Percentiles rank a stretch among this genome's conserved stretches.
phyloP scores from a whole-genome alignment of 2,329 filamentous ascomycete species.

The Cladosporium sp. region DNA sequence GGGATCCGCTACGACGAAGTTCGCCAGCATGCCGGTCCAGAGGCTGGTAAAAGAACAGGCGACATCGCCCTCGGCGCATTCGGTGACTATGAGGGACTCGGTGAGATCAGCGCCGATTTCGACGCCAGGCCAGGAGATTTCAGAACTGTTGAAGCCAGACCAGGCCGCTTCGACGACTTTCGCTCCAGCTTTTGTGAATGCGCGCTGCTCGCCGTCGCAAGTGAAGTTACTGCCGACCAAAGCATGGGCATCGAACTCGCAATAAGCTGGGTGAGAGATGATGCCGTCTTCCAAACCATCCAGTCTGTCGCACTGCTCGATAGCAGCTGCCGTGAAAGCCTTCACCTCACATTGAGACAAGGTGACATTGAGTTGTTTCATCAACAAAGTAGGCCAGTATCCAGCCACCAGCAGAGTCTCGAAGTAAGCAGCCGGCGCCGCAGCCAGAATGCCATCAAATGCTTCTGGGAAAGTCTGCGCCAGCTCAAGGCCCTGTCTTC shows the following conservation, averaged over 20 bases:
- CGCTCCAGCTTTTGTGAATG: conserved; percentile 36
- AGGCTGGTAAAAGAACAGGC: conserved; percentile 22
- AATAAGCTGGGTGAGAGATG: conserved; percentile 33
- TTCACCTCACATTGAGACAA: conserved; percentile 40
- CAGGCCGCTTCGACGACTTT: conserved; percentile 38
- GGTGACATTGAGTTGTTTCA: conserved; percentile 30
- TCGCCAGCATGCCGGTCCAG: conserved; percentile 5
- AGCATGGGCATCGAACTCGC: conserved; percentile 36
- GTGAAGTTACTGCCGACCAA: conserved; percentile 34
- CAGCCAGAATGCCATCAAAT: conserved; percentile 46
- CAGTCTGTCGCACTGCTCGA: conserved; percentile 40
- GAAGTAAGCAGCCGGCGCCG: conserved; percentile 44
- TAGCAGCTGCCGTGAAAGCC: conserved; percentile 39
- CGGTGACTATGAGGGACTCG: conserved; percentile 34
- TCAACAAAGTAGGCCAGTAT: conserved; percentile 38
- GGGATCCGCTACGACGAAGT: not conserved
- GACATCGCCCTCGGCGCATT: not conserved
- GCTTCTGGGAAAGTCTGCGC: conserved; percentile 42
- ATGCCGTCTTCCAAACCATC: conserved; percentile 43
- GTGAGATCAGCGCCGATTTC: not conserved
- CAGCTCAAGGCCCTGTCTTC: conserved; percentile 41
- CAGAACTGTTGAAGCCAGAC: conserved; percentile 32
- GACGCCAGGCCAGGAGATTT: conserved; percentile 14
- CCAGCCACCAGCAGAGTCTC: conserved; percentile 32
- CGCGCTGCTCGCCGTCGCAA: conserved; percentile 29